These are phyloP conservation scores for Cenchrus americanus DNA, from an alignment of 176 grass and related monocot species.

Conservation along the genomic window DNA sequence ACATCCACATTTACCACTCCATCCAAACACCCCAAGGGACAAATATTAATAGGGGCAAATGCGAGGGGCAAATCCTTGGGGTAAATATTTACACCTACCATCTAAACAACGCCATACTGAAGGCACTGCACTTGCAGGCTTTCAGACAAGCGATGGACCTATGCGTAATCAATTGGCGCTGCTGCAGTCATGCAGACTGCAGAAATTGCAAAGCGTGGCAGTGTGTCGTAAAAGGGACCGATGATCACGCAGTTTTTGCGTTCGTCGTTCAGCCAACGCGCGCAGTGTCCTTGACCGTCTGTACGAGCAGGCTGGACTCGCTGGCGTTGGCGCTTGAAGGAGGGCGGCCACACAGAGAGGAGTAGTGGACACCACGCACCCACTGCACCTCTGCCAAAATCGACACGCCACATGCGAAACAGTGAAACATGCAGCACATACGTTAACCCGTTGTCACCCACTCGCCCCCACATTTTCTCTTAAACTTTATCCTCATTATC, in stretches of 20 bases:
- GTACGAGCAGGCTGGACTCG: background rate
- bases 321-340: background rate
- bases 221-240: slow-evolving; percentile 3
- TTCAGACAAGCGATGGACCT: background rate
- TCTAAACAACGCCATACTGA: too few relatives aligned
- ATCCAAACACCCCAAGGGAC: too few relatives aligned
- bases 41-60: too few relatives aligned
- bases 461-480: background rate
- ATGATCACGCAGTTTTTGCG: background rate
- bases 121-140: background rate
- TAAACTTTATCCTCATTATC: background rate
- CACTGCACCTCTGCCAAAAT: background rate
- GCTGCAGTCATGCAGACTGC: background rate
- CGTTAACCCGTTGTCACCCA: background rate
- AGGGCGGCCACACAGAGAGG: background rate
- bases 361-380: background rate
- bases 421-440: background rate
- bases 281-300: background rate
- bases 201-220: slow-evolving; percentile 15
- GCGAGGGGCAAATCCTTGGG: too few relatives aligned
- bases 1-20: too few relatives aligned
- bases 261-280: background rate
- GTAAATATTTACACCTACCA: too few relatives aligned
- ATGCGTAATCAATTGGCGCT: slow-evolving; percentile 15
- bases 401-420: slow-evolving; percentile 1